These are phyloP conservation scores for Ustilago tritici DNA, from an alignment of 1,284 basidiomycete genomes.

Conservation along the genomic window DNA sequence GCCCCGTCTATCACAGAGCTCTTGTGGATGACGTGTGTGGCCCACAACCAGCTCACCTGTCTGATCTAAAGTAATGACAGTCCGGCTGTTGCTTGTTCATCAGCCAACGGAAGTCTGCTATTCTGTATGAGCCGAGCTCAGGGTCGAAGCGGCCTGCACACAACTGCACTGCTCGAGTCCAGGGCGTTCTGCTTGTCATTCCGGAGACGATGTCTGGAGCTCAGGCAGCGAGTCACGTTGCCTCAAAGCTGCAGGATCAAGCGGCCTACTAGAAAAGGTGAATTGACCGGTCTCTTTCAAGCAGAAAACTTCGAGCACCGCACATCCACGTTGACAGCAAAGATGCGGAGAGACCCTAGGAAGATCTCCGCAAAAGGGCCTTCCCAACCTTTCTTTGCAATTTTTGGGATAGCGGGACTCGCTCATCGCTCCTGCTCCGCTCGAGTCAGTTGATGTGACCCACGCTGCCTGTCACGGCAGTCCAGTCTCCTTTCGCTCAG, in stretches of 20 bases:
- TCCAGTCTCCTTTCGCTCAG: background rate
- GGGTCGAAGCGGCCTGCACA: background rate
- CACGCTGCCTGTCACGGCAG: background rate
- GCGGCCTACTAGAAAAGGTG: background rate
- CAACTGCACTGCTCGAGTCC: background rate
- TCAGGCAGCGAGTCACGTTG: conserved; percentile 4
- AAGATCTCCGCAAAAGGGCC: conserved; percentile 7
- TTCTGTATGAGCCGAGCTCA: background rate
- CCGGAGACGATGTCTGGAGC: background rate
- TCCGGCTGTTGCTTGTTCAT: background rate
- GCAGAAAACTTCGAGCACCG: background rate
- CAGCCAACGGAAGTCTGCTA: background rate
- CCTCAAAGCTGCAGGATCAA: background rate
- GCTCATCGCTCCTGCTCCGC: conserved; percentile 1
- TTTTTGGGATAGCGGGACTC: conserved; percentile 1
- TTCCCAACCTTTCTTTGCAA: conserved; percentile 6
- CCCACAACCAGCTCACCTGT: background rate
- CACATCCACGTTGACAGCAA: background rate
- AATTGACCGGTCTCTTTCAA: background rate
- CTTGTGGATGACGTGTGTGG: conserved; percentile 1
- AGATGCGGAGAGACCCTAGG: background rate
- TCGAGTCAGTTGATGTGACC: background rate
- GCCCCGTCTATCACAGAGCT: background rate
- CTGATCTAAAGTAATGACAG: background rate
- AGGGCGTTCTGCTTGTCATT: background rate